Evolutionary conservation across 179 eudicot species (phyloP).

Genomic region (Nepenthes alata): DNA sequence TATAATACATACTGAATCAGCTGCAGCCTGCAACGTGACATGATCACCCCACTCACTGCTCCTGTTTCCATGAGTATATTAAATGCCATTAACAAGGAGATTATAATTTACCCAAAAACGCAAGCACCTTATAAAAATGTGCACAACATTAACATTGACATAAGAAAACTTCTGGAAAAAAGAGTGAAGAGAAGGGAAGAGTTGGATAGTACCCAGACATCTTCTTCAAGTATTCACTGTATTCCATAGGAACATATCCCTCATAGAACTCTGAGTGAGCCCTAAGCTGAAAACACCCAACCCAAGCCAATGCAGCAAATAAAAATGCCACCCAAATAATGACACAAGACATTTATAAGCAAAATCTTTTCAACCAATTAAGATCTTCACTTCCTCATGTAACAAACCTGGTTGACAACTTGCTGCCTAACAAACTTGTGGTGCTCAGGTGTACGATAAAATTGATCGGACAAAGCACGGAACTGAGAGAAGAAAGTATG

Average conservation of each 20-base stretch:
- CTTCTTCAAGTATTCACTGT: slow-evolving; percentile 46
- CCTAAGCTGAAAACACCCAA: slow-evolving; percentile 31
- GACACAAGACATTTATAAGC: not conserved
- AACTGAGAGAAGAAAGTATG: slow-evolving; percentile 28
- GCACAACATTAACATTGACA: no score
- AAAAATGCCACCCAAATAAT: not conserved
- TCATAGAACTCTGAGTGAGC: slow-evolving; percentile 42
- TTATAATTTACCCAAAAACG: not conserved
- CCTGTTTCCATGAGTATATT: slow-evolving; percentile 21
- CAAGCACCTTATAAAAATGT: no score
- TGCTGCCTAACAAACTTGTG: slow-evolving; percentile 70
- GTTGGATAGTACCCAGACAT: slow-evolving; percentile 36
- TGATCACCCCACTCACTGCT: slow-evolving; percentile 67
- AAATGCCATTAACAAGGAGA: not conserved
- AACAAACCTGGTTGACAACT: slow-evolving; percentile 62
- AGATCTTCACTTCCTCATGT: not conserved
- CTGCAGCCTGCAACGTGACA: slow-evolving; percentile 64
- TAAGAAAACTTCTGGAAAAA: no score
- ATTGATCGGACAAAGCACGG: slow-evolving; percentile 73
- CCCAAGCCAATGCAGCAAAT: not conserved
- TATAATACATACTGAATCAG: slow-evolving; percentile 34
- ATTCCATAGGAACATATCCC: slow-evolving; percentile 60
- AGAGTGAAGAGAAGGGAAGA: no score
- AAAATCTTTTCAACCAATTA: not conserved
- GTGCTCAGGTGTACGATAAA: slow-evolving; percentile 72